These are phyloP conservation scores for Colletotrichum theobromicola DNA, from an alignment of 2,329 filamentous ascomycete genomes.

Conservation along the genomic window DNA sequence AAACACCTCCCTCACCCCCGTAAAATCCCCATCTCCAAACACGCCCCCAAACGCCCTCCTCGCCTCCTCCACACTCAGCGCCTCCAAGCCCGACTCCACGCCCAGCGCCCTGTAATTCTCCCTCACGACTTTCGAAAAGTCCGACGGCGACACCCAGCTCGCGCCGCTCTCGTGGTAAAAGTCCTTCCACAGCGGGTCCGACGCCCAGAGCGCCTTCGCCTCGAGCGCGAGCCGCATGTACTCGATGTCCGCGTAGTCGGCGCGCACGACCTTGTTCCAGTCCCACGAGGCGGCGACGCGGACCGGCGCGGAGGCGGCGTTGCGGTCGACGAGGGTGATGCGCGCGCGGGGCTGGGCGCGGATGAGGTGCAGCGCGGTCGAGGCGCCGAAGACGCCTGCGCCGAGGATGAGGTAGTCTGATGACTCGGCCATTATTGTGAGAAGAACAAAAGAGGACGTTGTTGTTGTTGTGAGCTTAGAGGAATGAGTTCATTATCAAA, in stretches of 20 bases:
- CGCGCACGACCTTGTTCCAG: slow-evolving; percentile 42
- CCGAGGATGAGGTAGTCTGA: slow-evolving; percentile 47
- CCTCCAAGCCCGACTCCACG: slow-evolving; percentile 35
- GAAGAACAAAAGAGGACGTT: no score
- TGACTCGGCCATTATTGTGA: neutral
- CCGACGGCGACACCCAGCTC: slow-evolving; percentile 40
- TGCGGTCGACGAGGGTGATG: slow-evolving; percentile 30
- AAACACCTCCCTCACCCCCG: slow-evolving; percentile 55
- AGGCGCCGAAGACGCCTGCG: slow-evolving; percentile 55
- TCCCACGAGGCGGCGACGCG: slow-evolving; percentile 33
- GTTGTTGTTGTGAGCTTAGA: no score
- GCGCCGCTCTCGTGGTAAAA: slow-evolving; percentile 39
- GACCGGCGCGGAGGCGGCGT: slow-evolving; percentile 25
- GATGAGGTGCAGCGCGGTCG: slow-evolving; percentile 53
- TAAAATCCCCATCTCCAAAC: slow-evolving; percentile 59
- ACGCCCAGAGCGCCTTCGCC: slow-evolving; percentile 32
- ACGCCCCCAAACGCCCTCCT: slow-evolving; percentile 52
- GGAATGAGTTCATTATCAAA: accelerated
- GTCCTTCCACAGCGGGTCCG: slow-evolving; percentile 29
- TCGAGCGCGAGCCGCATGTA: slow-evolving; percentile 35
- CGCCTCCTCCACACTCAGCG: slow-evolving; percentile 53
- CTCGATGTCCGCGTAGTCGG: slow-evolving; percentile 36
- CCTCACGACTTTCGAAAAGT: slow-evolving; percentile 37
- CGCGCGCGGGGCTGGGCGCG: slow-evolving; percentile 14
- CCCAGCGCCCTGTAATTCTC: slow-evolving; percentile 33